These are phyloP conservation scores for Hypericum perforatum DNA, from an alignment of 345 rosid genomes.

Conservation along the genomic window DNA sequence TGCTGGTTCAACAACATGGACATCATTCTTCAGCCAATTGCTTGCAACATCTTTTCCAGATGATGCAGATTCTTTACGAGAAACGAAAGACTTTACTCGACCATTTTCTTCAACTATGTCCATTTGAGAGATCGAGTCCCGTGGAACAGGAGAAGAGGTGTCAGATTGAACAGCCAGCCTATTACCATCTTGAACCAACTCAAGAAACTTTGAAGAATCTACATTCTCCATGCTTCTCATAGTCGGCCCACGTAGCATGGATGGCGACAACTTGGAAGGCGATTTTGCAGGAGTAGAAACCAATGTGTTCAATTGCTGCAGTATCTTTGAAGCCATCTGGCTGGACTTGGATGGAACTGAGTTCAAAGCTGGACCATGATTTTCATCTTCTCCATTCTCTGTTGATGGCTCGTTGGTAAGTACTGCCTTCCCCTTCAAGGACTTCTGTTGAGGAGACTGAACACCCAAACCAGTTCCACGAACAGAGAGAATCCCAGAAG, in stretches of 20 bases:
- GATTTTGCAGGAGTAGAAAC: slow-evolving; percentile 55
- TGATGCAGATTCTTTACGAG: slow-evolving; percentile 21
- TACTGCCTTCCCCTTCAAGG: slow-evolving; percentile 21
- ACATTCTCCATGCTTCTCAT: slow-evolving; percentile 63
- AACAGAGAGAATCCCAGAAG: slow-evolving; percentile 24
- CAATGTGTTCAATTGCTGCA: slow-evolving; percentile 58
- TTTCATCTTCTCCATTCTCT: slow-evolving; percentile 27
- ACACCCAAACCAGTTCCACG: slow-evolving; percentile 22
- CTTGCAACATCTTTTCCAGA: slow-evolving; percentile 21
- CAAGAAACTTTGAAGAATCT: slow-evolving; percentile 44
- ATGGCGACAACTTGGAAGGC: slow-evolving; percentile 61
- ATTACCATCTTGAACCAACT: slow-evolving; percentile 29
- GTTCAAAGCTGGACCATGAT: slow-evolving; percentile 32
- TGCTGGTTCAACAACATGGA: slow-evolving; percentile 17
- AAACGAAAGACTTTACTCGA: slow-evolving; percentile 20
- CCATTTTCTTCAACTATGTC: slow-evolving; percentile 27
- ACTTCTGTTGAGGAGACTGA: slow-evolving; percentile 18
- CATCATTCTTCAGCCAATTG: slow-evolving; percentile 19
- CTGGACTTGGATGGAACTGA: slow-evolving; percentile 69
- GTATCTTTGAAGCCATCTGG: slow-evolving; percentile 71
- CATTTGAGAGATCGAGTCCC: slow-evolving; percentile 11
- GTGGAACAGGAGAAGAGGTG: slow-evolving; percentile 15
- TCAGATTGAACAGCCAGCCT: slow-evolving; percentile 17
- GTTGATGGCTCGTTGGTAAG: slow-evolving; percentile 19
- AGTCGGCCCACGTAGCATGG: slow-evolving; percentile 66